A percentile compares a stretch with the other conserved stretches of the same genome.
These are phyloP conservation scores for Nakazawaea populi DNA, from an alignment of 805 yeast genomes.

Conservation along the genomic window DNA sequence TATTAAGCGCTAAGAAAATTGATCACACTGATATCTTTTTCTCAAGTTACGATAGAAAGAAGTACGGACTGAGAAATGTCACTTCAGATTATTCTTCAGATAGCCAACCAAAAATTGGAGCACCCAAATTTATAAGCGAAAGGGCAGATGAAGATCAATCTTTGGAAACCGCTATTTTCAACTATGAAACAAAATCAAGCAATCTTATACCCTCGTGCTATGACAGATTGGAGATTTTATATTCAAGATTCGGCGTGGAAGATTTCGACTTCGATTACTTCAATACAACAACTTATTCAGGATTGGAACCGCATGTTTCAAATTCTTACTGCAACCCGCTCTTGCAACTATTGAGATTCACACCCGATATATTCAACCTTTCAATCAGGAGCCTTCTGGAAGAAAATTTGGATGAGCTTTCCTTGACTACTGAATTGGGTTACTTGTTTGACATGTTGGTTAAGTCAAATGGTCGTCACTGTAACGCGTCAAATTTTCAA, in stretches of 20 bases:
- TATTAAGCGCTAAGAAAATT: conserved; percentile 28
- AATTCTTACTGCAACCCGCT: conserved; percentile 75
- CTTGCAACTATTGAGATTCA: conserved; percentile 73
- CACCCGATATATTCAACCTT: conserved; percentile 65
- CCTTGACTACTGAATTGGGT: conserved; percentile 76
- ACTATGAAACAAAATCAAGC: conserved; percentile 21
- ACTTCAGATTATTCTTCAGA: conserved; percentile 30
- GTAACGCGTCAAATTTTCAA: conserved; percentile 78
- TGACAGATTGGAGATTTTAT: conserved; percentile 66
- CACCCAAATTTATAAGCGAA: conserved; percentile 61
- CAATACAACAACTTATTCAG: conserved; percentile 69
- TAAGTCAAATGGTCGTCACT: conserved; percentile 73
- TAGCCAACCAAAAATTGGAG: conserved; percentile 20
- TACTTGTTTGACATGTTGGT: conserved; percentile 87
- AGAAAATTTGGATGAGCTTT: conserved; percentile 39
- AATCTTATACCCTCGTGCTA: conserved; percentile 68
- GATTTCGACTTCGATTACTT: conserved; percentile 89
- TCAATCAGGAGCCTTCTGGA: conserved; percentile 50
- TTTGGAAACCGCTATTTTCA: conserved; percentile 20
- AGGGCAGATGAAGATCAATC: conserved; percentile 23
- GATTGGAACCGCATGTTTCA: conserved; percentile 83
- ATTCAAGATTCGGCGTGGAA: conserved; percentile 86
- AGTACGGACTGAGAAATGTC: conserved; percentile 52
- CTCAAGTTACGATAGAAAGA: conserved; percentile 52
- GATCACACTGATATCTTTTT: conserved; percentile 28